These are phyloP conservation scores for Elymus sibiricus DNA, from an alignment of 176 grass and related monocot species.

Conservation along the genomic window DNA sequence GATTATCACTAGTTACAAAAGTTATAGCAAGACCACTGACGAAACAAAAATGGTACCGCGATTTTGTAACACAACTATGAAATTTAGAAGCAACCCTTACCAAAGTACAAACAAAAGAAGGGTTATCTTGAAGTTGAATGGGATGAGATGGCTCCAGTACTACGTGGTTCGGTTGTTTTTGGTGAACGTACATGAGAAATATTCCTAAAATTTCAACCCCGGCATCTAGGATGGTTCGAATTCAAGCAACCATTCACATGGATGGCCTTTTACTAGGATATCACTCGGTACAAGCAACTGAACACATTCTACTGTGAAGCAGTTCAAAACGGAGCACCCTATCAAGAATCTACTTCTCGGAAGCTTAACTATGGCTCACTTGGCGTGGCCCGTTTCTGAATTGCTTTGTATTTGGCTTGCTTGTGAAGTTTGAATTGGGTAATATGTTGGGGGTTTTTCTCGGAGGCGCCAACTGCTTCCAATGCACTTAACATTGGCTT, in stretches of 20 bases:
- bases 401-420: constrained; percentile 1
- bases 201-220: background rate
- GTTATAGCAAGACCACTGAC: background rate
- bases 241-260: background rate
- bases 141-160: background rate
- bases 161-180: background rate
- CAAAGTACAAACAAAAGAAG: background rate
- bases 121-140: background rate
- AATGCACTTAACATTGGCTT: background rate
- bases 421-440: constrained; percentile 13
- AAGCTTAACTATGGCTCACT: constrained; percentile 2
- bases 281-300: background rate
- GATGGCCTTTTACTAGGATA: background rate
- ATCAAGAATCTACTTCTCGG: constrained; percentile 15
- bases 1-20: background rate
- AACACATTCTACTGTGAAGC: background rate
- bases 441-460: constrained; percentile 28
- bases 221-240: background rate
- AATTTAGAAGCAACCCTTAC: constrained; percentile 9
- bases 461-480: constrained; percentile 39
- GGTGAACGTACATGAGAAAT: background rate
- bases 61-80: background rate
- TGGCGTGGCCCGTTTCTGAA: background rate
- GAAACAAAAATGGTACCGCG: background rate
- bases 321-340: background rate